phyloP scores from a whole-genome alignment of 306 rosid species.

The Pyrus communis region DNA sequence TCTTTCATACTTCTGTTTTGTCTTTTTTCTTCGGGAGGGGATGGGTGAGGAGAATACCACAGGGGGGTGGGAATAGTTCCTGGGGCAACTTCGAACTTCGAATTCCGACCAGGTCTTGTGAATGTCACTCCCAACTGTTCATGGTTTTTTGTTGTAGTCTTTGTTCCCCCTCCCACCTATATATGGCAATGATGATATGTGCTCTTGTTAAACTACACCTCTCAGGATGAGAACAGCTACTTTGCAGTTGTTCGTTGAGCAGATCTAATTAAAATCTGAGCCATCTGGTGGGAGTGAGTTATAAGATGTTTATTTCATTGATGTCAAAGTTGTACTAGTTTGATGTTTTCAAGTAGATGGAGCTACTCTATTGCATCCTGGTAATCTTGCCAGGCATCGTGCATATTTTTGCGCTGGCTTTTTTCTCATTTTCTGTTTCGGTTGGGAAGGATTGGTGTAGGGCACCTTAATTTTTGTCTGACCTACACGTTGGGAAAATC shows the following conservation, averaged over 20 bases:
- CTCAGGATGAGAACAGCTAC: constrained; percentile 13
- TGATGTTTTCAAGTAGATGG: neutral
- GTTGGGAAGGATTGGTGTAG: neutral
- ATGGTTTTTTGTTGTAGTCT: neutral
- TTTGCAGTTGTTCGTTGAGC: constrained; percentile 4
- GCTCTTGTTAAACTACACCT: constrained; percentile 1
- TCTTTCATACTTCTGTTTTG: neutral
- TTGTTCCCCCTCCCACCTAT: neutral
- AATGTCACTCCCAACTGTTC: neutral
- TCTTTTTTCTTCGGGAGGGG: neutral
- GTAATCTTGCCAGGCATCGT: neutral
- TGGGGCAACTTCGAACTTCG: too few relatives aligned
- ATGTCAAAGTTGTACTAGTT: neutral
- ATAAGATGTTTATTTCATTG: neutral
- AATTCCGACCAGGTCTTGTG: neutral
- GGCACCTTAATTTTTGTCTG: neutral
- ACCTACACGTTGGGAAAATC: neutral
- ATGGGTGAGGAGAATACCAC: neutral
- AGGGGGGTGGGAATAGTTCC: neutral
- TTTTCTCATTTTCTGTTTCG: neutral
- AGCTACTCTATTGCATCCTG: neutral
- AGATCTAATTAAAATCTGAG: constrained; percentile 3
- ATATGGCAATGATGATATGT: neutral
- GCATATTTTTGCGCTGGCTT: neutral
- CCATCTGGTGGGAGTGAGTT: neutral